These are phyloP conservation scores for Hirschfeldia incana DNA, from an alignment of 345 rosid species.

Conservation along the genomic window DNA sequence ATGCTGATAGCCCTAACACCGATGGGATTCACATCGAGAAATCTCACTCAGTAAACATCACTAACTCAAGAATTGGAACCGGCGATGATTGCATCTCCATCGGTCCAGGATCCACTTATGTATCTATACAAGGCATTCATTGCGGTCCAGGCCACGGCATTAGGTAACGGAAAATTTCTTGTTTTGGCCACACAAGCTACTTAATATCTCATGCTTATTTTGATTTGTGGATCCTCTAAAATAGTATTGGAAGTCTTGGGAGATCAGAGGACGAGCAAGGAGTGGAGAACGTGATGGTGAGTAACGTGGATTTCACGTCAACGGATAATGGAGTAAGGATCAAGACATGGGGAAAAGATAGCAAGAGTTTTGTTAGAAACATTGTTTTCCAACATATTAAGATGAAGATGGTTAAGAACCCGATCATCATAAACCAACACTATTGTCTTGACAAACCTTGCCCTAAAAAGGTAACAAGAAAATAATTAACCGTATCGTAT, in stretches of 20 bases:
- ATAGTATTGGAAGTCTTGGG: slow-evolving; percentile 70
- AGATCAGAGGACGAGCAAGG: slow-evolving; percentile 49
- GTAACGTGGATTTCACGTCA: slow-evolving; percentile 38
- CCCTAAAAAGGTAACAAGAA: slow-evolving; percentile 41
- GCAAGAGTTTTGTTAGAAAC: slow-evolving; percentile 56
- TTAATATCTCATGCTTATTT: background rate
- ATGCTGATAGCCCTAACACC: slow-evolving; percentile 70
- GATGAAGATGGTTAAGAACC: slow-evolving; percentile 60
- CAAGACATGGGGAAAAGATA: slow-evolving; percentile 68
- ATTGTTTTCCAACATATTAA: slow-evolving; percentile 53
- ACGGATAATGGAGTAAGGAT: slow-evolving; percentile 70
- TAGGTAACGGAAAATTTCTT: slow-evolving; percentile 37
- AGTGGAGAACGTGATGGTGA: slow-evolving; percentile 58
- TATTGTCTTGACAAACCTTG: slow-evolving; percentile 61
- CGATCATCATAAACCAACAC: slow-evolving; percentile 64
- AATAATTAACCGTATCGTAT: background rate
- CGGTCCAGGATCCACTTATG: slow-evolving; percentile 59
- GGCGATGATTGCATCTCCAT: slow-evolving; percentile 90
- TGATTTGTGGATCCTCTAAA: background rate
- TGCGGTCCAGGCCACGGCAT: slow-evolving; percentile 79
- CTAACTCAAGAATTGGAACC: slow-evolving; percentile 60
- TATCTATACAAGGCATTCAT: slow-evolving; percentile 53
- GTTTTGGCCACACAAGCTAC: background rate
- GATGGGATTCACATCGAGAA: slow-evolving; percentile 71
- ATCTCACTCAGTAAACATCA: slow-evolving; percentile 55